Conservation (phyloP, 1,284 basidiomycete genomes). For the Cyathus olla region DNA sequence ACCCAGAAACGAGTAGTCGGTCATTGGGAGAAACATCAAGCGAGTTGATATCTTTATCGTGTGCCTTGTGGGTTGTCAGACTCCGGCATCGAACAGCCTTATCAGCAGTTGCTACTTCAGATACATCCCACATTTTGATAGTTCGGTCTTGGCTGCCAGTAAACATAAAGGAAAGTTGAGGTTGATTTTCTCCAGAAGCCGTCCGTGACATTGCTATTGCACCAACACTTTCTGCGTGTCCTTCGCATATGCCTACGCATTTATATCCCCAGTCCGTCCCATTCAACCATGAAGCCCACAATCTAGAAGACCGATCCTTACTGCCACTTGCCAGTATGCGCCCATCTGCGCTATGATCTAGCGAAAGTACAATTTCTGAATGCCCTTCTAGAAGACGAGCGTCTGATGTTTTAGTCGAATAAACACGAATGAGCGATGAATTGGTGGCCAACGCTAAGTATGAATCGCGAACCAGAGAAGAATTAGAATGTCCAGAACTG, state of each 20-base stretch:
- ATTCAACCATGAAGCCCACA: conserved; percentile 78
- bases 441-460: conserved; percentile 96
- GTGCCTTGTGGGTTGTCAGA: conserved; percentile 91
- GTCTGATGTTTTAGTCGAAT: conserved; percentile 80
- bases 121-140: conserved; percentile 98
- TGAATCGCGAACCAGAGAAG: conserved; percentile 55
- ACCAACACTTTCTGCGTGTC: conserved; percentile 95
- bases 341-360: conserved; percentile 79
- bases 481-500: conserved; percentile 47
- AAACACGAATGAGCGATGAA: conserved; percentile 91
- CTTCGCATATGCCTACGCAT: conserved; percentile 91
- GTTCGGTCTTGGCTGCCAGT: conserved; percentile 98
- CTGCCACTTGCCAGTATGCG: conserved; percentile 89
- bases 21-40: conserved; percentile 96
- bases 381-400: conserved; percentile 90
- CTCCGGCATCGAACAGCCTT: conserved; percentile 71
- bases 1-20: conserved; percentile 90
- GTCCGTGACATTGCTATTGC: conserved; percentile 82
- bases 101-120: conserved; percentile 53
- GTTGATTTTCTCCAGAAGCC: conserved; percentile 31
- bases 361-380: conserved; percentile 90
- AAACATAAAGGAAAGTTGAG: conserved; percentile 76
- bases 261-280: conserved; percentile 67
- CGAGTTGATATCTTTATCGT: conserved; percentile 99
- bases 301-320: conserved; percentile 90